Base-by-base conservation (phyloP, 768 basidiomycete species). In the Fomitopsis serialis region DNA sequence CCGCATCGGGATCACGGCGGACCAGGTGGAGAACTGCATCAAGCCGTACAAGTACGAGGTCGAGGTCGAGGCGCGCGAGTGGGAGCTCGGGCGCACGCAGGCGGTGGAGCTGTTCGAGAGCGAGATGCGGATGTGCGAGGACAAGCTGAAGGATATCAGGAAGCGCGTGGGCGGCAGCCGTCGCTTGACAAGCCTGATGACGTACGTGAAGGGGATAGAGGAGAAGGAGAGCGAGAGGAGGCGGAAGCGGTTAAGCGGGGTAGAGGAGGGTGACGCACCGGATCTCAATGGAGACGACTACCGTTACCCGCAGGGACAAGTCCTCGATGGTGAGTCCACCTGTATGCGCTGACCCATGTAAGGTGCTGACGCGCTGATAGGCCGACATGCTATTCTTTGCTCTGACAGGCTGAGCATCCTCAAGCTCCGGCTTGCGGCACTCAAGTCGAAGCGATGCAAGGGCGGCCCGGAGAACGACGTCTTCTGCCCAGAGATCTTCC, bases 11-110 rank as follows among this genome's bases (percentile, higher is more conserved):
- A 72, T 96, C 52, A 93, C 97, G n/a, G 88, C 92, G 4, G 97
- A 99, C 67, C 96, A 98, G 71, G 96, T 99, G 15, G 97, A 99
- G 75, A 99, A 98, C 69, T 96, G 92, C 70, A 98, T 99, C 77
- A 99, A 99, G 71, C 97, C 96, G 25, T 98, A 84, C 80, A 99
- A 99, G 75, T 96, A 97, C 64, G 96, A 98, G 64, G 86, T 98
- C 24, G 97, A 99, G 66, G 88, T 98, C 13, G 94, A 98, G 57
- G 79, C 82, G 13, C 75, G 86, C 40, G 97, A 99, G 68, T 99
- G 97, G 97, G 90, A 92, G 61, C 64, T 75, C 2, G 97, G 97
- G 0, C 74, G 95, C 46, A 78, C 78, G 60, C 75, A 82, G 47
- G 82, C 92, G 1, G 78, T 92, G 52, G 81, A 82, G 50, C 72